Base-by-base conservation (phyloP, 2,329 filamentous ascomycete species). In the Dothidotthia symphoricarpi region DNA sequence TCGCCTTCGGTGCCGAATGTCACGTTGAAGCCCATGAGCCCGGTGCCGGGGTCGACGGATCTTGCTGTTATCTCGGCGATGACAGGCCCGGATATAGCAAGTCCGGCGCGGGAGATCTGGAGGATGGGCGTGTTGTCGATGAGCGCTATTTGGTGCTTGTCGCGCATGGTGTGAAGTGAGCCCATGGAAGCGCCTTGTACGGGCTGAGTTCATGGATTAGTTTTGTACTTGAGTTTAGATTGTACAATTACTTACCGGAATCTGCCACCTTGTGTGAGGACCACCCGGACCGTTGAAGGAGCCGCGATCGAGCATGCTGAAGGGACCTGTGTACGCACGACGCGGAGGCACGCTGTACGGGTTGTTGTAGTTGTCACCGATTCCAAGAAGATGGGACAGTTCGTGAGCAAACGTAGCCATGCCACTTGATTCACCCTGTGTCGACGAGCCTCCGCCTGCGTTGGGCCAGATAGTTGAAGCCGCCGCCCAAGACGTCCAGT, bases 321-420 rank as follows among this genome's bases (percentile, higher is more conserved):
- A 78, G 0, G 75, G 74, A 0, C 75, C 75, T 0, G 74, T 75
- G 51, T 74, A 77, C 0, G 70, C 58, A 15, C 75, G 70, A 3
- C 71, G 67, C 28, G 68, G 53, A 1, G 74, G 74, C 1, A 60
- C 48, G 3, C 69, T 63, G 46, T 72, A 77, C 0, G 75, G 75
- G 36, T 78, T 78, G 47, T 77, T 77, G 50, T 78, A 77, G 51
- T 78, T 78, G 49, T 78, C 75, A 7, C 72, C 71, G 15, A 77
- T 77, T 11, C 69, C 68, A 1, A 78, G 66, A 25, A 78, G 54
- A 52, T 78, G 75, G 16, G 67, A 72, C 3, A 78, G 59, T 45
- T 78, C 75, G 50, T 78, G 75, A 1, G 75, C 75, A 45, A 73
- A 78, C 0, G 72, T 75, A 0, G 67, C 69, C 72, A 75, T 73